Evolutionary conservation across 148 eudicot species (phyloP), one percentile per base, ranked within the genome.

Genomic region (Nyssa sinensis): DNA sequence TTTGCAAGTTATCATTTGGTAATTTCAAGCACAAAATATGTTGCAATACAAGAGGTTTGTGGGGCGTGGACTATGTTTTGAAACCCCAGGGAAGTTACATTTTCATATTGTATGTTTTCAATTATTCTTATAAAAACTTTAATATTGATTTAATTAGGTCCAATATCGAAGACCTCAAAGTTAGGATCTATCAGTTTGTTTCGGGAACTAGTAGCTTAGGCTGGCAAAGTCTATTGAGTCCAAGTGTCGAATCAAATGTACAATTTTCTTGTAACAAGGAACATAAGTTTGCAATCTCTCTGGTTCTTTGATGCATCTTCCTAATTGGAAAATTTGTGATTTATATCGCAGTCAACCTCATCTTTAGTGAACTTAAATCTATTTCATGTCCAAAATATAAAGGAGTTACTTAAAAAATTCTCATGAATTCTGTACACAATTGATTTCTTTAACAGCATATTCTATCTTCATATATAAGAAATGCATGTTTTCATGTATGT

Each of bases 291-390:
- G 63, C 5, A 3, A 7, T 32, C 35, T 34, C 29, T 10, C 10
- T 39, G 23, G 3, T 69, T 53, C 27, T 30, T 69, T 51, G 61
- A 9, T 32, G 49, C 28, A 10, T 53, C 62, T 69, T 69, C 72
- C 6, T 23, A 29, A 21, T 31, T 55, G 72, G 29, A 68, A 29
- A 51, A 30, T 44, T 28, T 23, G 21, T 49, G 37, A 69, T 51
- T 29, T n/a, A 30, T 23, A 19, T 9, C 29, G 6, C 8, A 57
- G 30, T 49, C 35, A 53, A 69, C 27, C 49, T 69, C 29, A 41
- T 44, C 57, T 41, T n/a, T n/a, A n/a, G n/a, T n/a, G n/a, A n/a
- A n/a, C n/a, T n/a, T n/a, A n/a, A n/a, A n/a, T n/a, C n/a, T n/a
- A n/a, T n/a, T n/a, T n/a, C n/a, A n/a, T n/a, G n/a, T n/a, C n/a